phyloP scores from a whole-genome alignment of 129 eudicot species.

The Flaveria trinervia region DNA sequence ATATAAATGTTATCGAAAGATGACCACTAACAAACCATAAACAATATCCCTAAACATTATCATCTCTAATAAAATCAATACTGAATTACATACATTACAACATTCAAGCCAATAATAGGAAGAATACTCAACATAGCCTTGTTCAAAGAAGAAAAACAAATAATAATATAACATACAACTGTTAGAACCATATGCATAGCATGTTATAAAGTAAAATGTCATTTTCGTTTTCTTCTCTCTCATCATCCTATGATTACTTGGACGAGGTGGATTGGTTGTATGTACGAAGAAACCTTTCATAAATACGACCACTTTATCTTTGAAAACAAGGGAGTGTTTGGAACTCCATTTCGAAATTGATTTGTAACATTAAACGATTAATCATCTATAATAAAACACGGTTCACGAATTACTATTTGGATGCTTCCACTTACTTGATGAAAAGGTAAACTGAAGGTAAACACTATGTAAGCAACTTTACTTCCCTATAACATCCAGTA shows the following conservation, averaged over 20 bases:
- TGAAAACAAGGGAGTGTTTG: neutral
- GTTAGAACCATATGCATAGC: conserved; percentile 19
- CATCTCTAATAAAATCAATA: neutral
- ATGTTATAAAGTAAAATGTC: conserved; percentile 31
- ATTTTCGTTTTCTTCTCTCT: conserved; percentile 31
- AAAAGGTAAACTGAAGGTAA: neutral
- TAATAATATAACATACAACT: conserved; percentile 1
- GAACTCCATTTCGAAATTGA: neutral
- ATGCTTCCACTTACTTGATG: neutral
- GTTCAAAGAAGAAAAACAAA: conserved; percentile 23
- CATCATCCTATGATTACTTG: conserved; percentile 30
- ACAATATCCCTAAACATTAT: conserved; percentile 1
- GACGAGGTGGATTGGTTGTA: conserved; percentile 18
- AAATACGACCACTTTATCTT: neutral
- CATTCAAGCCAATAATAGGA: neutral
- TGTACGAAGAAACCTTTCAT: neutral
- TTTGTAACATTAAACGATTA: neutral
- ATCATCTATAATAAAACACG: neutral
- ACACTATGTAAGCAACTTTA: neutral
- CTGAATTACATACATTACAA: neutral
- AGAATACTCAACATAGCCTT: neutral
- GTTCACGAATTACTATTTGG: neutral
- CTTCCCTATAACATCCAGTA: neutral
- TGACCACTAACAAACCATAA: neutral
- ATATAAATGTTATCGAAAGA: neutral